Evolutionary conservation across 495 filamentous ascomycete species (phyloP).

Genomic region (Penicillium herquei): DNA sequence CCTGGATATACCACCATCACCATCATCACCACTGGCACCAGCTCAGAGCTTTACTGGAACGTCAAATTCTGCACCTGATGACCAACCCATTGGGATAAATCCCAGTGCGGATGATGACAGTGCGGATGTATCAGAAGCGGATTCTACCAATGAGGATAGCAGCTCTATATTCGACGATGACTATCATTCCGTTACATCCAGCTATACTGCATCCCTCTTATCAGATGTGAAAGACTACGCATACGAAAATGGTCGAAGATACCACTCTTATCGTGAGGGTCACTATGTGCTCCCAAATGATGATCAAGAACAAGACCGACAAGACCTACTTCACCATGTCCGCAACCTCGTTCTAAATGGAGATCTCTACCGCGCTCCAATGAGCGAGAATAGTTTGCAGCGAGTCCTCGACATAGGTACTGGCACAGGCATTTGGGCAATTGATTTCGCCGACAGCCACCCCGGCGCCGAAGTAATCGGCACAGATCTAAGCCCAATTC

Average conservation of each 20-base stretch:
- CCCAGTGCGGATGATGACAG: background rate
- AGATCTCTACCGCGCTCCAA: constrained; percentile 58
- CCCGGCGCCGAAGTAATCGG: constrained; percentile 48
- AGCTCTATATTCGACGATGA: constrained; percentile 25
- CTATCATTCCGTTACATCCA: constrained; percentile 24
- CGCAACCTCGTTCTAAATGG: constrained; percentile 53
- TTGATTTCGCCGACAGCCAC: constrained; percentile 57
- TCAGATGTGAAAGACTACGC: constrained; percentile 25
- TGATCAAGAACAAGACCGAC: constrained; percentile 38
- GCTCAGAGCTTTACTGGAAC: too few relatives aligned
- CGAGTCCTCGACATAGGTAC: constrained; percentile 69
- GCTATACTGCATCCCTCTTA: constrained; percentile 24
- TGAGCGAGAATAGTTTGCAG: constrained; percentile 48
- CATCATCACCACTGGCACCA: background rate
- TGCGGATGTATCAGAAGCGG: constrained; percentile 7
- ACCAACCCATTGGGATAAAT: background rate
- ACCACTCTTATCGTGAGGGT: constrained; percentile 66
- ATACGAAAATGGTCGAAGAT: constrained; percentile 63
- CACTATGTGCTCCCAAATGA: constrained; percentile 56
- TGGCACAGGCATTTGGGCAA: constrained; percentile 64
- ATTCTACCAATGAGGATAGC: constrained; percentile 12
- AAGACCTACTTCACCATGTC: constrained; percentile 51
- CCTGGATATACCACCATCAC: background rate
- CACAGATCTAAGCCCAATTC: constrained; percentile 35
- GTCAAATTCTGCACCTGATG: too few relatives aligned